A percentile compares a stretch with the other conserved stretches of the same genome.
These are phyloP conservation scores for Micromonas commoda DNA, from an alignment of 139 green algal genomes.

Conservation along the genomic window DNA sequence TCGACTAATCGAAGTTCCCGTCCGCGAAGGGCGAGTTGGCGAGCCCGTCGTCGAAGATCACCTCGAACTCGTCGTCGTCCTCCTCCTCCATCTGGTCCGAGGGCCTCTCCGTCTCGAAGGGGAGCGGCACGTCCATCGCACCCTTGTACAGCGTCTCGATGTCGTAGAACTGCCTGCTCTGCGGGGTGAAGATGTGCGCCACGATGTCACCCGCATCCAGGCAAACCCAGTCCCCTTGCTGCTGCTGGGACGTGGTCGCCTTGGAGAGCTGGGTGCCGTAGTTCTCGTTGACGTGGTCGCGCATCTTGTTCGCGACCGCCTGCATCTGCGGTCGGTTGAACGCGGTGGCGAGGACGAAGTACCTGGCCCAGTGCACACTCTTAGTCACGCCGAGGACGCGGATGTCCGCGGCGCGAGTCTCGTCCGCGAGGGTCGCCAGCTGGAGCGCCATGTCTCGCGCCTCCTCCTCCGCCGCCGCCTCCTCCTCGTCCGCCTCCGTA, in stretches of 20 bases:
- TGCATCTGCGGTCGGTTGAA: conserved; percentile 45
- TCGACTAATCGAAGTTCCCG: no score
- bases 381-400: conserved; percentile 36
- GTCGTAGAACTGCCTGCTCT: conserved; percentile 40
- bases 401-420: conserved; percentile 39
- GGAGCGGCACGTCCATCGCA: conserved; percentile 22
- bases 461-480: not conserved
- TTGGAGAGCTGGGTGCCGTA: conserved; percentile 1
- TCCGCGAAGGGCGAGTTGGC: no score
- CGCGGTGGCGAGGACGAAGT: conserved; percentile 42
- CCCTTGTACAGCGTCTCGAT: conserved; percentile 45
- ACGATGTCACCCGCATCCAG: conserved; percentile 44
- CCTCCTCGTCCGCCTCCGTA: not conserved
- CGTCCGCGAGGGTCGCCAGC: conserved; percentile 31
- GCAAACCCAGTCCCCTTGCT: conserved; percentile 27
- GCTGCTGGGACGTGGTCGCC: not conserved
- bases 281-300: conserved; percentile 14
- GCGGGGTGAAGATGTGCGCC: conserved; percentile 43
- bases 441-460: conserved; percentile 38
- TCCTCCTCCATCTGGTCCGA: not conserved
- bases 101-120: conserved; percentile 10
- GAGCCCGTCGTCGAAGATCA: conserved; percentile 2
- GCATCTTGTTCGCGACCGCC: conserved; percentile 29
- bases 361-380: conserved; percentile 42
- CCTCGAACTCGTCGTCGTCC: conserved; percentile 22